A percentile compares a stretch with the other conserved stretches of the same genome.
Conservation (phyloP, 1,284 basidiomycete species). For the Ceratobasidium sp. region DNA sequence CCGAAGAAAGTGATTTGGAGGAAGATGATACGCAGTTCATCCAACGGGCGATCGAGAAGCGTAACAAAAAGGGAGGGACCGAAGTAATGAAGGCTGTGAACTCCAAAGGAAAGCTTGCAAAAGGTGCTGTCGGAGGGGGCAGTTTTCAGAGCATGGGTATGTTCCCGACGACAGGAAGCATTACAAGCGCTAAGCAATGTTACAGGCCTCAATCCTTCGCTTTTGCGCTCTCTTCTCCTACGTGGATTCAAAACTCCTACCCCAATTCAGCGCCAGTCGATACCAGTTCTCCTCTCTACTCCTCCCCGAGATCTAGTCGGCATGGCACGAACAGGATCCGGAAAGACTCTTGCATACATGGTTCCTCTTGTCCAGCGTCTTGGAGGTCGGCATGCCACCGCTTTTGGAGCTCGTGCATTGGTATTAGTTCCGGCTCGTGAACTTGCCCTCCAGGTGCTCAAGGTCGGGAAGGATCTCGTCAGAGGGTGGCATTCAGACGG, state of each 20-base stretch:
- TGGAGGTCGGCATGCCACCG: conserved; percentile 76
- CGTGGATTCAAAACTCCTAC: conserved; percentile 95
- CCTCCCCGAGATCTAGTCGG: conserved; percentile 95
- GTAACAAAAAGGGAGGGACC: conserved; percentile 71
- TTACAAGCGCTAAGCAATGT: conserved; percentile 6
- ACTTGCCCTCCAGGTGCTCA: conserved; percentile 90
- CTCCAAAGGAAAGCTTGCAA: conserved; percentile 58
- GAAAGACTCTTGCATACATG: conserved; percentile 97
- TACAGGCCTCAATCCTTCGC: conserved; percentile 80
- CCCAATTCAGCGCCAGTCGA: conserved; percentile 90
- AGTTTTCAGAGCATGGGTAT: conserved; percentile 87
- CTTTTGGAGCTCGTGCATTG: conserved; percentile 85
- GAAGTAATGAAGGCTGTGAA: conserved; percentile 72
- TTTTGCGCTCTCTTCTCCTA: conserved; percentile 85
- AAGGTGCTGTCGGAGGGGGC: conserved; percentile 78
- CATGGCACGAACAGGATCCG: conserved; percentile 98
- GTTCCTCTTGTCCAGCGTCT: conserved; percentile 89
- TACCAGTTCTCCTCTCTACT: conserved; percentile 81
- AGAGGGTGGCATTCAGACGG: conserved; percentile 70
- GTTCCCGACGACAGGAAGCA: conserved; percentile 47
- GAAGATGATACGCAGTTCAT: conserved; percentile 67
- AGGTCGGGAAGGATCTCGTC: conserved; percentile 91
- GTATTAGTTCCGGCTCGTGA: conserved; percentile 93
- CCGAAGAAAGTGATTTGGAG: conserved; percentile 54
- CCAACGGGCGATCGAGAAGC: conserved; percentile 65